A percentile compares a stretch with the other conserved stretches of the same genome.
Conservation (phyloP, 2,329 filamentous ascomycete genomes). For the Penicillium janthinellum region DNA sequence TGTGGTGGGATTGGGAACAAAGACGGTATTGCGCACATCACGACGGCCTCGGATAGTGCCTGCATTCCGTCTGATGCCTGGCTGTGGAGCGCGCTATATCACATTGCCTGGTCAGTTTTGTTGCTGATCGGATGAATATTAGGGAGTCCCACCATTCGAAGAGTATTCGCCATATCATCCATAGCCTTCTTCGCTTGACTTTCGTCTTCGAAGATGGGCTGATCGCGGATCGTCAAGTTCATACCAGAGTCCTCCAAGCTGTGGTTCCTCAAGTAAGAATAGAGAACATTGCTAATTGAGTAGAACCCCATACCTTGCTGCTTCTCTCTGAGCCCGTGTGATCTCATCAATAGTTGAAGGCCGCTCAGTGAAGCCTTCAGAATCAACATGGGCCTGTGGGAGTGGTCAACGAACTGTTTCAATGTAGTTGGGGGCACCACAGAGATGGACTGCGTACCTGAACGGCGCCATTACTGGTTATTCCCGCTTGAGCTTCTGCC, state of each 20-base stretch:
- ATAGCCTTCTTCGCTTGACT: constrained; percentile 52
- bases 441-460: neutral
- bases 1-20: constrained; percentile 60
- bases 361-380: constrained; percentile 44
- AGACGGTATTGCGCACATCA: constrained; percentile 89
- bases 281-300: neutral
- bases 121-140: neutral
- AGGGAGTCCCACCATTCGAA: constrained; percentile 43
- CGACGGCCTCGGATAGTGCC: constrained; percentile 84
- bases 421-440: neutral
- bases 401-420: constrained; percentile 16
- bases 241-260: constrained; percentile 48
- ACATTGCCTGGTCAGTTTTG: constrained; percentile 20
- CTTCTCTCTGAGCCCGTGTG: constrained; percentile 48
- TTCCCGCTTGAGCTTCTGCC: constrained; percentile 20
- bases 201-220: constrained; percentile 54
- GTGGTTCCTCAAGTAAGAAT: constrained; percentile 21
- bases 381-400: constrained; percentile 36
- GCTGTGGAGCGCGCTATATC: constrained; percentile 47
- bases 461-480: constrained; percentile 25
- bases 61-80: constrained; percentile 64
- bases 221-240: constrained; percentile 52
- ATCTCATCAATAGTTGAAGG: constrained; percentile 49
- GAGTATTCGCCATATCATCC: constrained; percentile 52
- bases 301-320: constrained; percentile 36